phyloP scores from a whole-genome alignment of 208 protist species.

The Vickermania spadyakhi region DNA sequence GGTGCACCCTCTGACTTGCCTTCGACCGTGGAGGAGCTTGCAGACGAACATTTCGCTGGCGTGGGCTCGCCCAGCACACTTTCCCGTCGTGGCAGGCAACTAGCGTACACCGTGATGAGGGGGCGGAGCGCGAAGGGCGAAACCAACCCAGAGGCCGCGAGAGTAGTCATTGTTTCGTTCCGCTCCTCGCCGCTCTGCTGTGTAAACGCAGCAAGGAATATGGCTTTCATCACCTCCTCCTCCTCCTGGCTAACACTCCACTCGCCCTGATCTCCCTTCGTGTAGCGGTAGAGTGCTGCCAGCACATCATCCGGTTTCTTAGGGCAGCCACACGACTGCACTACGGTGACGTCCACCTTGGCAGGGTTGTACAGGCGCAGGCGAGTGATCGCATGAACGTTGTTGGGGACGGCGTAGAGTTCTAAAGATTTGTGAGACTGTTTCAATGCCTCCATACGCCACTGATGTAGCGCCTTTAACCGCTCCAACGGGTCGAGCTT shows the following conservation, averaged over 20 bases:
- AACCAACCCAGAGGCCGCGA: neutral
- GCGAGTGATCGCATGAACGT: slow-evolving; percentile 71
- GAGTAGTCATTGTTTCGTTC: neutral
- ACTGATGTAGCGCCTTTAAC: slow-evolving; percentile 42
- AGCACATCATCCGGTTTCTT: slow-evolving; percentile 16
- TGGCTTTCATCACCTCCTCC: slow-evolving; percentile 7
- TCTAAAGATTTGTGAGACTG: slow-evolving; percentile 30
- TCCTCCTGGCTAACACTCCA: slow-evolving; percentile 3
- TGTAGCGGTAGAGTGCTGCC: neutral
- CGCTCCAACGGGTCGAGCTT: slow-evolving; percentile 37
- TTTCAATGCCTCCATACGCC: slow-evolving; percentile 33
- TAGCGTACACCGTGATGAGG: slow-evolving; percentile 64
- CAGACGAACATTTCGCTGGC: neutral
- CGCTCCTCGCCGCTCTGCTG: neutral
- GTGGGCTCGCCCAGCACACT: slow-evolving; percentile 25
- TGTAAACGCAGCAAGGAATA: neutral
- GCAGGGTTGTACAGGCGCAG: slow-evolving; percentile 50
- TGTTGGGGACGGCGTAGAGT: slow-evolving; percentile 24
- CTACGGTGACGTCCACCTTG: slow-evolving; percentile 40
- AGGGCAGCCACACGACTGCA: slow-evolving; percentile 10
- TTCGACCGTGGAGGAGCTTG: neutral
- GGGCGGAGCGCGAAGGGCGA: slow-evolving; percentile 47
- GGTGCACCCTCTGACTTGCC: too few species aligned
- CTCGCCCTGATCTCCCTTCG: slow-evolving; percentile 3
- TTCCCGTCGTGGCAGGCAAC: slow-evolving; percentile 64